Base-by-base conservation (phyloP, 2,329 filamentous ascomycete species). In the Rhinocladiella similis region DNA sequence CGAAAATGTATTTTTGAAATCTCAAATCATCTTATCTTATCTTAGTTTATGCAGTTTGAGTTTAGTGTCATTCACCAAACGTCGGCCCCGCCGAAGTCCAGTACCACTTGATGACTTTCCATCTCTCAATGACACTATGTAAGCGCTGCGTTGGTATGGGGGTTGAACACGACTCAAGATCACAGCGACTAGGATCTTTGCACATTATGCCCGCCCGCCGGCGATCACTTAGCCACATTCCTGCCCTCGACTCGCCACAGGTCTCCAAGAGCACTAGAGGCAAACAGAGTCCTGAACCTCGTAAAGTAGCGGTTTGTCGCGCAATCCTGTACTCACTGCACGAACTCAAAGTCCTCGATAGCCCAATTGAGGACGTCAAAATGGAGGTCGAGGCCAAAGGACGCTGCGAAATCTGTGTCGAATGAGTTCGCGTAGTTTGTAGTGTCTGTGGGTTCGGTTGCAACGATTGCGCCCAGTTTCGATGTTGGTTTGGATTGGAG, bases 291-390 rank as follows among this genome's bases (percentile, higher is more conserved):
- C 35, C 35, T 38, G 35, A 14, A 4, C 13, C 13, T 38, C n/a
- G n/a, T n/a, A 7, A 27, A 4, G 25, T 27, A 27, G 25, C 25
- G 25, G 5, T 41, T 16, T 3, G 10, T 33, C 3, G 29, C 10
- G 29, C 29, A 12, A 12, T 7, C 10, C 29, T 33, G 7, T 3
- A 10, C 29, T 33, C 38, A 41, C 10, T 41, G 38, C 16, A 47
- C 18, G 36, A 53, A 53, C 13, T 14, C 39, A 47, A 53, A 53
- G 27, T 53, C 50, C 25, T 53, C 50, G 14, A 38, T 27, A 6
- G 9, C 39, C 50, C 50, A 53, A 27, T 38, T 46, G 14, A 53
- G 50, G 10, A 53, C 50, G 18, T 53, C 41, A 22, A 53, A 53
- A 25, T 53, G 50, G 27, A 53, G 50, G 14, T 43, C 18, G 20